Base-by-base conservation (phyloP, 495 filamentous ascomycete genomes). In the Aspergillus sclerotiicarbonarius region DNA sequence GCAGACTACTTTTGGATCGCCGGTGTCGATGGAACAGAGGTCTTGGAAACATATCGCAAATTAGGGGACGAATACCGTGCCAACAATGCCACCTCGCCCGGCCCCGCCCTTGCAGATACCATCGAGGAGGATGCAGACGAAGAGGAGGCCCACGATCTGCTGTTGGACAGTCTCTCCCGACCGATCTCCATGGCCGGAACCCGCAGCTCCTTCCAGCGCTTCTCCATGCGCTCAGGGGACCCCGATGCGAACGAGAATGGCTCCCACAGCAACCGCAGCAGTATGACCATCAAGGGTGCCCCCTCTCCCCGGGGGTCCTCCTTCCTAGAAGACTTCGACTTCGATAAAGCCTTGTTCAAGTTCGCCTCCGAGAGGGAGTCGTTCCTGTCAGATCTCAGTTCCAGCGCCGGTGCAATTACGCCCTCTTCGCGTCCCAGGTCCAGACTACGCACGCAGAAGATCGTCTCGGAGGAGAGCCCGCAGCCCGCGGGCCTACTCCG, bases 1-100 rank as follows among this genome's bases (percentile, higher is more conserved):
- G 94, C 94, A 69, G 94, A 98, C 73, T 97, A 95, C 77, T 98
- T 98, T 76, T 98, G 94, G 90, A 97, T 98, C 61, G 91, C 90
- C 62, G 94, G 94, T 71, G 85, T 96, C 66, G 90, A 92, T 74
- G 88, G 89, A 47, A 62, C 76, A 1, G 80, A 82, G 67, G 71
- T 83, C 52, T 67, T 79, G 49, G 74, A 78, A 3, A 75, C 70
- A 13, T 77, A 67, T 53, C 71, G 72, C 46, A 78, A 67, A 51
- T 56, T 72, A 55, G 81, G 83, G 32, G 83, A 86, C 58, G 78
- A 84, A 62, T 78, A 84, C 65, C 72, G 74, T 57, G 63, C 69
- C 21, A 76, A 72, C 62, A 67, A 68, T 50, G 73, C 76, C 19
- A 71, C 72, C 21, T 68, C 74, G 18, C 71, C 82, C n/a, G 66